These are phyloP conservation scores for Glarea lozoyensis DNA, from an alignment of 495 filamentous ascomycete genomes.

Conservation along the genomic window DNA sequence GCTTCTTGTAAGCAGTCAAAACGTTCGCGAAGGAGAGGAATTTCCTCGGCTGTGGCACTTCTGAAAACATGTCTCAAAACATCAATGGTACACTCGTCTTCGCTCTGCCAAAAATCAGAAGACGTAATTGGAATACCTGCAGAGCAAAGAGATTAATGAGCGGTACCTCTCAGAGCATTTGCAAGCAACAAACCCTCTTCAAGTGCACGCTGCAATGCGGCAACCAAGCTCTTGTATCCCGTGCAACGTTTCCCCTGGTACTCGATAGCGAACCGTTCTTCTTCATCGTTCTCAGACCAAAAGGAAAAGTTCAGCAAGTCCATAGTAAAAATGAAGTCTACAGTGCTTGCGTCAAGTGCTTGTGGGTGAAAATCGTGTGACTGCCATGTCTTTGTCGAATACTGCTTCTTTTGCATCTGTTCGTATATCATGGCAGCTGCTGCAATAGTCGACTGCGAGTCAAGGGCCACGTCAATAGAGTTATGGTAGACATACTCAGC, in stretches of 20 bases:
- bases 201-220: conserved; percentile 72
- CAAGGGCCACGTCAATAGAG: conserved; percentile 82
- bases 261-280: conserved; percentile 64
- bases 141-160: conserved; percentile 9
- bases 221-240: conserved; percentile 92
- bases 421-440: conserved; percentile 71
- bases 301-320: conserved; percentile 95
- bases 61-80: conserved; percentile 71
- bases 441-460: conserved; percentile 65
- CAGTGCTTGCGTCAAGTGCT: conserved; percentile 60
- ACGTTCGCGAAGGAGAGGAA: conserved; percentile 74
- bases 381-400: conserved; percentile 78
- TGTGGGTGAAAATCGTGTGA: conserved; percentile 88
- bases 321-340: conserved; percentile 94
- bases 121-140: conserved; percentile 82
- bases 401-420: conserved; percentile 74
- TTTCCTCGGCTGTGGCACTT: conserved; percentile 76
- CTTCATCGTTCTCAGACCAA: conserved; percentile 60
- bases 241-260: conserved; percentile 79
- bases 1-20: conserved; percentile 77
- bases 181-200: conserved; percentile 57
- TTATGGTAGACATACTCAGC: conserved; percentile 89
- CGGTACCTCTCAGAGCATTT: conserved; percentile 1
- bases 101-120: conserved; percentile 78
- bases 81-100: conserved; percentile 67